Conservation (phyloP, 1,284 basidiomycete species). For the Naganishia albida region DNA sequence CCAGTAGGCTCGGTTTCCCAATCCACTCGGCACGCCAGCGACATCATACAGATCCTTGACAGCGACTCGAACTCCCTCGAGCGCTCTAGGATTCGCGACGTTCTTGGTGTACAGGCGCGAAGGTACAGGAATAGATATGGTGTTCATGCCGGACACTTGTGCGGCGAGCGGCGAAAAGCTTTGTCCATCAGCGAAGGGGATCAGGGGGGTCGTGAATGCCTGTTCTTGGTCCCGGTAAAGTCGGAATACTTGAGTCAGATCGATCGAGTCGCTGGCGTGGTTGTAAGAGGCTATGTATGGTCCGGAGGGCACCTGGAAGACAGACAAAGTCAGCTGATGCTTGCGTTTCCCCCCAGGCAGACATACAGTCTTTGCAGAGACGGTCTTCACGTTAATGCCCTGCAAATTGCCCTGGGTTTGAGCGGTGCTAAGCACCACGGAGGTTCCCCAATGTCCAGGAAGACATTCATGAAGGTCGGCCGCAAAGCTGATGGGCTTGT, state of each 20-base stretch:
- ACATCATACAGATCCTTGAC: constrained; percentile 43
- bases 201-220: constrained; percentile 39
- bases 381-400: constrained; percentile 33
- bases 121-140: constrained; percentile 42
- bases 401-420: constrained; percentile 35
- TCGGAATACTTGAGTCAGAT: constrained; percentile 41
- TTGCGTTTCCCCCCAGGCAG: not conserved
- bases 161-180: constrained; percentile 36
- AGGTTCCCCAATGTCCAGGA: constrained; percentile 34
- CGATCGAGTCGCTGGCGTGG: constrained; percentile 25
- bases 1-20: constrained; percentile 40
- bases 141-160: constrained; percentile 37
- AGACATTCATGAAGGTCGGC: constrained; percentile 36
- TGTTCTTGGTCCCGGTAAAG: constrained; percentile 41
- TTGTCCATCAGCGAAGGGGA: constrained; percentile 33
- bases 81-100: constrained; percentile 37
- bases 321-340: not conserved
- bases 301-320: constrained; percentile 36
- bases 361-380: constrained; percentile 13
- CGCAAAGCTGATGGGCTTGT: constrained; percentile 35
- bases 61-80: constrained; percentile 42
- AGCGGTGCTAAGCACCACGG: constrained; percentile 37
- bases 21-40: constrained; percentile 39
- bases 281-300: constrained; percentile 41
- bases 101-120: constrained; percentile 40